Evolutionary conservation across 768 basidiomycete genomes (phyloP).

Genomic region (Hygrocybe punicea): DNA sequence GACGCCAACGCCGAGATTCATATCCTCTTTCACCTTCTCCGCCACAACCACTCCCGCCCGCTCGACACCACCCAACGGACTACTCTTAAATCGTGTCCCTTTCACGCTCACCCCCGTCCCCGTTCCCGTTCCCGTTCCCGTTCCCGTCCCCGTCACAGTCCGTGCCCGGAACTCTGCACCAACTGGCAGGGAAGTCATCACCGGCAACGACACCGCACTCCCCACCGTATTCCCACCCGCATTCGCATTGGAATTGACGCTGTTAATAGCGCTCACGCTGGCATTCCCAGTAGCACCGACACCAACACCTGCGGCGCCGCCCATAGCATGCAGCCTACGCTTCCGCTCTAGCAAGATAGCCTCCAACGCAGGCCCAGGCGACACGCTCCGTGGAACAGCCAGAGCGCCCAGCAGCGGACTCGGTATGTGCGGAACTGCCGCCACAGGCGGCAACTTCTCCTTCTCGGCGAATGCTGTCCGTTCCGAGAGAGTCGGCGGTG

Average conservation of each 20-base stretch:
- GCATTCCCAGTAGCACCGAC: too few species aligned
- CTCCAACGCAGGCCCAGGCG: conserved; percentile 60
- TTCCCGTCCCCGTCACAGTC: neutral
- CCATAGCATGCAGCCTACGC: conserved; percentile 41
- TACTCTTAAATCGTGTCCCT: conserved; percentile 71
- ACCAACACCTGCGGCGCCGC: neutral
- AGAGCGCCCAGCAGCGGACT: conserved; percentile 5
- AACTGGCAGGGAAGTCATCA: too few species aligned
- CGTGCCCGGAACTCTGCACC: neutral
- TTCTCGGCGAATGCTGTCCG: too few species aligned
- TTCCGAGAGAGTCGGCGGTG: neutral
- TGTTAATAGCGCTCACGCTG: too few species aligned
- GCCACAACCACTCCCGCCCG: conserved; percentile 46
- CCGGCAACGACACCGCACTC: neutral
- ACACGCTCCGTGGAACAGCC: conserved; percentile 35
- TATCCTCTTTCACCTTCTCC: conserved; percentile 25
- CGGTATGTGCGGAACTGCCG: conserved; percentile 10
- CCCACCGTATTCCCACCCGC: neutral
- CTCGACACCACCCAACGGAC: conserved; percentile 52
- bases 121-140: too few species aligned
- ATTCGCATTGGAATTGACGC: neutral
- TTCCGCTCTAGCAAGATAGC: conserved; percentile 66
- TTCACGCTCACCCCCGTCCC: conserved; percentile 29
- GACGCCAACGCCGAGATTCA: neutral
- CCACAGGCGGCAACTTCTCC: too few species aligned